Evolutionary conservation across 768 basidiomycete species (phyloP), one percentile per base, ranked within the genome.

Genomic region (Chlorophyllum brunneum): DNA sequence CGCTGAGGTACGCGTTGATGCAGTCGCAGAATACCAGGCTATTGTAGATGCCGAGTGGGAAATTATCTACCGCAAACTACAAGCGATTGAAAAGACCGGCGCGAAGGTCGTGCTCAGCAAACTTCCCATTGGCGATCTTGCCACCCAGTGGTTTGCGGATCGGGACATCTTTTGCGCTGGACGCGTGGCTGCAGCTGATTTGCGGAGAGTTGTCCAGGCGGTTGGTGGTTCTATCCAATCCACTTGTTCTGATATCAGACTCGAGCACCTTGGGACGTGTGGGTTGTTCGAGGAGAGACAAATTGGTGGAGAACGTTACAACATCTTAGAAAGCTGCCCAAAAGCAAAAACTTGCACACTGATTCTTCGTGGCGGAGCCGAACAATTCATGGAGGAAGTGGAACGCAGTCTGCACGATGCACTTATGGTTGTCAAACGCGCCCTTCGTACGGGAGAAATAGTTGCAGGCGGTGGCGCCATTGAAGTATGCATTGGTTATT

Each of bases 41-140:
- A 98, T 99, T 62, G 97, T 99, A 48, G 94, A 99, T 66, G 97
- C 97, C 9, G 97, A 99, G 67, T 99, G 97, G 97, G 91, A 95
- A 62, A 98, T 99, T 69, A 99, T 99, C 62, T 98, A 95, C 73
- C 83, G 89, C 59, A 99, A 99, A 70, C 77, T 99, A 13, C 88
- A 95, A 61, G 92, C 93, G 2, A 97, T 98, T 65, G 91, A 92
- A 61, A 86, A 88, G 63, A 97, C 95, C 2, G 97, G 95, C 34
- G 97, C 97, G 24, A 95, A 95, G 66, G 92, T 99, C 56, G 94
- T 99, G 31, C 78, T 99, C 58, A 97, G 94, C 73, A 97, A 98
- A 70, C 81, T 99, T 8, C 97, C 97, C 9, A 98, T 98, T 62
- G 97, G 97, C 26, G 97, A 99, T 73, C 77, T 99, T 34, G 97